Conservation (phyloP, 2,329 filamentous ascomycete genomes). For the Escovopsis weberi region DNA sequence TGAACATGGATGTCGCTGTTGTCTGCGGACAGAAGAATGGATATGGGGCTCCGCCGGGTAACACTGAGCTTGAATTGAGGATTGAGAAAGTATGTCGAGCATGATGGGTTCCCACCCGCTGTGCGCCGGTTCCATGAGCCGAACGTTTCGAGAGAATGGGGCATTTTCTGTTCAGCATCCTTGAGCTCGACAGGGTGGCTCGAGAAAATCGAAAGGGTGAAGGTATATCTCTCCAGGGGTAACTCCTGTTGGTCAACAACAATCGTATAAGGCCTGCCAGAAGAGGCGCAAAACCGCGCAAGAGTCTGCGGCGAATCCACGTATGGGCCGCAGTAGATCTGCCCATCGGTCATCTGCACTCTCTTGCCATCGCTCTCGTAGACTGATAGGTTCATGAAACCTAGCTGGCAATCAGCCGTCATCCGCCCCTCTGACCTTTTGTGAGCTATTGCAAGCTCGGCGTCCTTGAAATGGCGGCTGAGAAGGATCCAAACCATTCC, state of each 20-base stretch:
- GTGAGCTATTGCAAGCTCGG: conserved; percentile 42
- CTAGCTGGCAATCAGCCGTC: conserved; percentile 40
- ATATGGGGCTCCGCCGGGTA: conserved; percentile 42
- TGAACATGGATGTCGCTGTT: conserved; percentile 60
- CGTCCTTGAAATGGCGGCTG: conserved; percentile 69
- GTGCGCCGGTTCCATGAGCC: conserved; percentile 65
- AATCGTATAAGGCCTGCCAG: conserved; percentile 35
- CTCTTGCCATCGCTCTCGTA: conserved; percentile 58
- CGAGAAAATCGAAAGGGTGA: conserved; percentile 76
- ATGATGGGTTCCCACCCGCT: conserved; percentile 72
- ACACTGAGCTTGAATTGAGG: conserved; percentile 67
- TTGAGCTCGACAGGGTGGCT: conserved; percentile 44
- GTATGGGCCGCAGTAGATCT: conserved; percentile 63
- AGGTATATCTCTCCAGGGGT: conserved; percentile 59
- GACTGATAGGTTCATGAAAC: conserved; percentile 78
- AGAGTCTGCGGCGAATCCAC: conserved; percentile 91
- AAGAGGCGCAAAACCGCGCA: conserved; percentile 42
- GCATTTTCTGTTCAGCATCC: conserved; percentile 45
- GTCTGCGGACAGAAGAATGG: conserved; percentile 58
- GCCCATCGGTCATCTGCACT: conserved; percentile 60
- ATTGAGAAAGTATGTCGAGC: conserved; percentile 64
- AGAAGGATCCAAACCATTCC: conserved; percentile 72
- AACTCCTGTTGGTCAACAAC: conserved; percentile 71
- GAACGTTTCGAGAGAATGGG: conserved; percentile 40
- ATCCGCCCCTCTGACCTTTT: conserved; percentile 26